A percentile compares a stretch with the other conserved stretches of the same genome.
Conservation (phyloP, 306 rosid genomes). For the Biancaea sappan region DNA sequence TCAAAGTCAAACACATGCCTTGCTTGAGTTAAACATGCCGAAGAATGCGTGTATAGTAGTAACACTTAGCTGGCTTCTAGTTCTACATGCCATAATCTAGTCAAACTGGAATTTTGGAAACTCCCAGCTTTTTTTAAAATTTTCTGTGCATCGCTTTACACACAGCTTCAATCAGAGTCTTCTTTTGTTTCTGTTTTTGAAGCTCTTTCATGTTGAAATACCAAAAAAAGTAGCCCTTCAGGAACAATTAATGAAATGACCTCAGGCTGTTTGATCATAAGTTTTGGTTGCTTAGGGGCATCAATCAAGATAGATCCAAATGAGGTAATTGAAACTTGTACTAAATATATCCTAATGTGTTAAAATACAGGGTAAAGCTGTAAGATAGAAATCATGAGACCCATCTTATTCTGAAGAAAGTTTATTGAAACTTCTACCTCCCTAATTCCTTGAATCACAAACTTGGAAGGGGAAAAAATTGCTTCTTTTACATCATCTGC, state of each 20-base stretch:
- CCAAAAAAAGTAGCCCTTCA: neutral
- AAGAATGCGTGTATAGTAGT: too few species aligned
- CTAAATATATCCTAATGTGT: conserved; percentile 34
- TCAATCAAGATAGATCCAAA: neutral
- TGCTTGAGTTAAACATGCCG: too few species aligned
- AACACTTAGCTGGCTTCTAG: too few species aligned
- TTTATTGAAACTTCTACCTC: conserved; percentile 44
- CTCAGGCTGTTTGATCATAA: neutral
- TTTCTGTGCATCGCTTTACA: neutral
- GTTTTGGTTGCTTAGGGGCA: neutral
- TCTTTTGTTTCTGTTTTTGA: neutral
- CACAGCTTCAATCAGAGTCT: neutral
- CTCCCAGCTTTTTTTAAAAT: too few species aligned
- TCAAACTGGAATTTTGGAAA: too few species aligned
- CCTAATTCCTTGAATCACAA: conserved; percentile 44
- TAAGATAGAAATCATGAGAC: conserved; percentile 40
- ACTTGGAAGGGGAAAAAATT: conserved; percentile 19
- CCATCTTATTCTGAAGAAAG: conserved; percentile 46
- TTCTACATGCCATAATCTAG: too few species aligned
- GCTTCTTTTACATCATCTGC: conserved; percentile 38
- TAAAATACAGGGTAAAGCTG: conserved; percentile 39
- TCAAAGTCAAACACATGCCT: too few species aligned
- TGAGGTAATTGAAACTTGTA: conserved; percentile 28
- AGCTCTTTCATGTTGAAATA: neutral
- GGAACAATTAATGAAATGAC: neutral